These are phyloP conservation scores for Penicillium sclerotiorum DNA, from an alignment of 2,329 filamentous ascomycete species.

Conservation along the genomic window DNA sequence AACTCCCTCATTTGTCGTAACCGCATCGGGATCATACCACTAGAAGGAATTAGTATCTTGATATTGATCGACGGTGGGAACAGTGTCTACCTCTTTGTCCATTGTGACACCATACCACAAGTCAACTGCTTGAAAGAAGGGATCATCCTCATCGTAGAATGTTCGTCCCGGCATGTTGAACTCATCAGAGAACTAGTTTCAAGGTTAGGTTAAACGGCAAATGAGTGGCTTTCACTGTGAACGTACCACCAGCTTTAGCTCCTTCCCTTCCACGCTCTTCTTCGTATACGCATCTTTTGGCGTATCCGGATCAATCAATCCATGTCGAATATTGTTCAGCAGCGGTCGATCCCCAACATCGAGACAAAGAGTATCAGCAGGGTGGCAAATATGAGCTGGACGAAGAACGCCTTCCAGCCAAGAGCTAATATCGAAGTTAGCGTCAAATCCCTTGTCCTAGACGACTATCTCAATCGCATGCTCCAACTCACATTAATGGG, in stretches of 20 bases:
- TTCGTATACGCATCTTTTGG: conserved; percentile 60
- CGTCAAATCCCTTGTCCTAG: too few species aligned
- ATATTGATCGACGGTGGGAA: not conserved
- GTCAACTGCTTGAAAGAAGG: conserved; percentile 68
- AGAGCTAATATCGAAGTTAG: conserved; percentile 47
- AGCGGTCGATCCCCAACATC: conserved; percentile 53
- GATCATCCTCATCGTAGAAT: conserved; percentile 71
- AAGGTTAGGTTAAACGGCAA: not conserved
- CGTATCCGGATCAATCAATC: conserved; percentile 69
- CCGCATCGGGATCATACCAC: conserved; percentile 72
- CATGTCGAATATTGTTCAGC: conserved; percentile 61
- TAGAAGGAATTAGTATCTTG: conserved; percentile 30
- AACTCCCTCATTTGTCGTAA: conserved; percentile 63
- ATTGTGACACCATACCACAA: conserved; percentile 73
- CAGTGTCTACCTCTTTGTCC: conserved; percentile 61
- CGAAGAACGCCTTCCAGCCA: conserved; percentile 55
- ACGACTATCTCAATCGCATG: too few species aligned
- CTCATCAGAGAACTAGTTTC: conserved; percentile 66
- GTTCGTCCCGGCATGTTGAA: conserved; percentile 69
- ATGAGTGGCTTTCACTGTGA: not conserved
- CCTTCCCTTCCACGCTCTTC: conserved; percentile 61
- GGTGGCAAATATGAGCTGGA: conserved; percentile 34
- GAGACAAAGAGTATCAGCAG: conserved; percentile 52
- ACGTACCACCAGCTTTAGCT: conserved; percentile 63
- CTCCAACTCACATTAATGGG: conserved; percentile 68